phyloP scores from a whole-genome alignment of 140 eudicot genomes.

The Cichorium intybus region DNA sequence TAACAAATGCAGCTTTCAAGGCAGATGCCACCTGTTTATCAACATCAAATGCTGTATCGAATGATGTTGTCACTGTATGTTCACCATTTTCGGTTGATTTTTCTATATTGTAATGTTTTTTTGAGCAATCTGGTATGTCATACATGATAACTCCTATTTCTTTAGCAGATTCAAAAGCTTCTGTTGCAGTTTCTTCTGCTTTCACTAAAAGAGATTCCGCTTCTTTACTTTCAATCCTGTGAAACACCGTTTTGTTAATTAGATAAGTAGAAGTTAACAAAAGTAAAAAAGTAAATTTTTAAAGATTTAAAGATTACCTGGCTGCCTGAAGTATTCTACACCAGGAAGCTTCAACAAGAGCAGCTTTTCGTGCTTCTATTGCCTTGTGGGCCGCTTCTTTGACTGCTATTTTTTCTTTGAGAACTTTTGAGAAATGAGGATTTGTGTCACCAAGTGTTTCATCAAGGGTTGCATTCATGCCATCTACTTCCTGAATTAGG shows the following conservation, averaged over 20 bases:
- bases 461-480: conserved; percentile 85
- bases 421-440: conserved; percentile 81
- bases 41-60: conserved; percentile 89
- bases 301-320: conserved; percentile 36
- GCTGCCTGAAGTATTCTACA: conserved; percentile 88
- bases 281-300: not conserved
- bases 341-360: conserved; percentile 97
- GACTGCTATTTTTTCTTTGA: conserved; percentile 84
- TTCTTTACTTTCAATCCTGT: conserved; percentile 77
- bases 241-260: not conserved
- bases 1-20: conserved; percentile 77
- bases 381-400: conserved; percentile 85
- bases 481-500: conserved; percentile 69
- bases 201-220: conserved; percentile 57
- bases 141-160: conserved; percentile 86
- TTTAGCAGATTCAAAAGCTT: conserved; percentile 87
- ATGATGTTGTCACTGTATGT: conserved; percentile 70
- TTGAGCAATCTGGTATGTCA: conserved; percentile 58
- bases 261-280: not conserved
- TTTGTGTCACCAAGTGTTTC: conserved; percentile 92
- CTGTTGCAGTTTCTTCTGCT: conserved; percentile 67
- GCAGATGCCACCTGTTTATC: conserved; percentile 97
- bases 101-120: conserved; percentile 54
- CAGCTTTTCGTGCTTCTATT: conserved; percentile 89
- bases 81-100: conserved; percentile 49